Evolutionary conservation across 2,329 filamentous ascomycete species (phyloP), one percentile per base, ranked within the genome.

Genomic region (Neocucurbitaria cava): DNA sequence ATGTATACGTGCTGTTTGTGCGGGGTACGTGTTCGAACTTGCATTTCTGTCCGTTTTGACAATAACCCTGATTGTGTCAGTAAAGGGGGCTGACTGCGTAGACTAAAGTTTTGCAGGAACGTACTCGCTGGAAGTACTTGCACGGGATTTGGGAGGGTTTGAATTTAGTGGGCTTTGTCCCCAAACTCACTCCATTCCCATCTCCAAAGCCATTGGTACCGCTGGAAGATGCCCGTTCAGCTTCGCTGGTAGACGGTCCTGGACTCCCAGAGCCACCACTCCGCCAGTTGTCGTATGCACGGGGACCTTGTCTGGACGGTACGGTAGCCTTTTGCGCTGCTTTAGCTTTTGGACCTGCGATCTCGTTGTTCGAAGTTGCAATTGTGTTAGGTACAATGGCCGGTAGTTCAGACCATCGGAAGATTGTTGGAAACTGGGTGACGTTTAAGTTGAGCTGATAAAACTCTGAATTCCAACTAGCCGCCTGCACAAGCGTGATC

Each of bases 401-500:
- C 1, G 61, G 49, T 15, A 66, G 30, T 30, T 58, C 64, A 15
- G 64, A 69, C 66, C 62, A 76, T 52, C 81, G 78, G 60, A 87
- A 87, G 15, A 87, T 76, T 0, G 77, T 76, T 1, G 78, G 79
- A 9, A 87, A 72, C 51, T 85, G 80, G 31, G 81, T 80, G 20
- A 84, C 69, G 6, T 77, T 77, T 54, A 87, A 72, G 18, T 77
- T 78, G 20, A 87, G 77, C 38, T 76, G 79, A 40, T 76, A 72
- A 52, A 85, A 87, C 54, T 87, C 81, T 2, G 76, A 71, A 57
- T 83, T 81, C 56, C 85, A 83, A 2, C 74, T 74, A 21, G 81
- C 71, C n/a, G 78, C 79, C 53, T 79, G 79, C 39, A 88, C 68
- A 10, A 87, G 80, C 0, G 85, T 87, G 54, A 87, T 80, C 46